phyloP scores from a whole-genome alignment of 1,284 basidiomycete species.

The Rhizopogon parksii region DNA sequence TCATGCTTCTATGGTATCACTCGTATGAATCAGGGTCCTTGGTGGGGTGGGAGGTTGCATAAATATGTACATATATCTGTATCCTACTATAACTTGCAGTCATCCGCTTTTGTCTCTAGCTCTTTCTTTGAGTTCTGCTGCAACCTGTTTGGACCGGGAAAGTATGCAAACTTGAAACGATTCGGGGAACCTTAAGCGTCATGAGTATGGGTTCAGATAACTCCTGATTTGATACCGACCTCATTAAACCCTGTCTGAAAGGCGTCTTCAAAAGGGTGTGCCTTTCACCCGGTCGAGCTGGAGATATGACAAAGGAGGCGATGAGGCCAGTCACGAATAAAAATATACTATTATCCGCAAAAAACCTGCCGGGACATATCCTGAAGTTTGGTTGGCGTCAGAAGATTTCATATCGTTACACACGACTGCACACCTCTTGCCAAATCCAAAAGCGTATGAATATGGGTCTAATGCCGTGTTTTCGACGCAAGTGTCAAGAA shows the following conservation, averaged over 20 bases:
- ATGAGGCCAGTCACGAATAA: slow-evolving; percentile 15
- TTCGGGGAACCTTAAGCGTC: neutral
- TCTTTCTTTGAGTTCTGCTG: neutral
- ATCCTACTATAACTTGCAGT: too few species aligned
- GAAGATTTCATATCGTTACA: neutral
- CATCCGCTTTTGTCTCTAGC: neutral
- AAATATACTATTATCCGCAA: slow-evolving; percentile 17
- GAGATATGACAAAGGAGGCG: slow-evolving; percentile 13
- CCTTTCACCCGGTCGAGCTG: slow-evolving; percentile 7
- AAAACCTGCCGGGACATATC: slow-evolving; percentile 15
- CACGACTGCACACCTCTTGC: slow-evolving; percentile 10
- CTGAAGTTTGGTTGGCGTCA: neutral
- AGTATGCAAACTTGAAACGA: neutral
- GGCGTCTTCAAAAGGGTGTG: neutral
- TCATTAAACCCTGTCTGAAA: slow-evolving; percentile 12
- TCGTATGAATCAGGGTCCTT: too few species aligned
- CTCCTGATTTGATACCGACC: slow-evolving; percentile 4
- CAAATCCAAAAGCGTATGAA: slow-evolving; percentile 16
- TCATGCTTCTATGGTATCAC: too few species aligned
- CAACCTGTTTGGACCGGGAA: neutral
- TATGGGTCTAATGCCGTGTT: slow-evolving; percentile 14
- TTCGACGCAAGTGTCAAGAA: slow-evolving; percentile 6
- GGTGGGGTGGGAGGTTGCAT: too few species aligned
- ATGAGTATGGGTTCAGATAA: neutral
- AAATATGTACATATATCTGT: too few species aligned